Percentiles rank a stretch among this genome's conserved stretches.
Conservation (phyloP, 805 yeast species). For the Sungouiozyma ichnusensis region DNA sequence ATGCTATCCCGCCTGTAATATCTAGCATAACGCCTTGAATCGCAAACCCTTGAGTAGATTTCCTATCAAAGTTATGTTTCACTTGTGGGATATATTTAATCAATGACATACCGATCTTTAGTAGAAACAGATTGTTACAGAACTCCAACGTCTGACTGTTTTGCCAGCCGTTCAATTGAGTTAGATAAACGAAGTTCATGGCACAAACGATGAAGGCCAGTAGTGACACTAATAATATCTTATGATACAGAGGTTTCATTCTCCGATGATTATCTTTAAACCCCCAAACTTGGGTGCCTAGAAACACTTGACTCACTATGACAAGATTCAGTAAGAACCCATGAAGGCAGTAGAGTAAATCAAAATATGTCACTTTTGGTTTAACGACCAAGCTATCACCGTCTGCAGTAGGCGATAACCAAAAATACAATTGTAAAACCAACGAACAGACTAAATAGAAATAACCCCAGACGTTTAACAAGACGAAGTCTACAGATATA, state of each 20-base stretch:
- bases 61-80: slow-evolving; percentile 62
- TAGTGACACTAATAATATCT: slow-evolving; percentile 11
- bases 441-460: slow-evolving; percentile 34
- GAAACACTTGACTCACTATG: slow-evolving; percentile 32
- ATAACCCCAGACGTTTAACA: slow-evolving; percentile 40
- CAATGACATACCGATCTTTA: slow-evolving; percentile 40
- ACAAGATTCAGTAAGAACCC: slow-evolving; percentile 35
- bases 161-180: slow-evolving; percentile 11
- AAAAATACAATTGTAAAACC: slow-evolving; percentile 32
- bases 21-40: slow-evolving; percentile 40
- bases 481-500: slow-evolving; percentile 38
- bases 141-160: slow-evolving; percentile 15
- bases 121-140: slow-evolving; percentile 19
- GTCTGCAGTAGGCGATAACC: slow-evolving; percentile 23
- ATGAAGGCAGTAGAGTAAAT: slow-evolving; percentile 38
- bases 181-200: slow-evolving; percentile 7
- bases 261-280: slow-evolving; percentile 20
- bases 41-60: slow-evolving; percentile 79
- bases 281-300: slow-evolving; percentile 29
- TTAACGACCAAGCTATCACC: slow-evolving; percentile 13
- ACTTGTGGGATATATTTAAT: slow-evolving; percentile 72
- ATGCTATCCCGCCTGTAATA: slow-evolving; percentile 30
- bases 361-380: slow-evolving; percentile 37
- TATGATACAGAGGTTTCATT: slow-evolving; percentile 18
- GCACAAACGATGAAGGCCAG: slow-evolving; percentile 9